Conservation (phyloP, 495 filamentous ascomycete species). For the Annulohypoxylon nitens region DNA sequence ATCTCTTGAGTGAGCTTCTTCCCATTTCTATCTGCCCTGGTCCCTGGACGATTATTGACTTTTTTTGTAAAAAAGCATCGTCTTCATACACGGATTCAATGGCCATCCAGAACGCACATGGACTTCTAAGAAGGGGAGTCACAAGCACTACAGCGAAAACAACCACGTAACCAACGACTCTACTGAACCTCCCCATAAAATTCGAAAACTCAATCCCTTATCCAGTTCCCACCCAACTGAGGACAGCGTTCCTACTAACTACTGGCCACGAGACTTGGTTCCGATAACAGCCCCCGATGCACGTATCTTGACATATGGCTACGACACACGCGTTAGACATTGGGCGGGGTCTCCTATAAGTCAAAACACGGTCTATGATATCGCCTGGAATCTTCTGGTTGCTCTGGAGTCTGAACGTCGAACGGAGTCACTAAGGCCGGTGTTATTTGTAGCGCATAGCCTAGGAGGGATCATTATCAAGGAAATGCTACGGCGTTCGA, state of each 20-base stretch:
- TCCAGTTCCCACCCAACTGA: not conserved
- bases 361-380: not conserved
- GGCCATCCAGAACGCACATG: not conserved
- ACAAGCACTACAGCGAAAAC: not conserved
- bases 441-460: not conserved
- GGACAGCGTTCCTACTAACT: not conserved
- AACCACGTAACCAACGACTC: not conserved
- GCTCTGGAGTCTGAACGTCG: not conserved
- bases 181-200: not conserved
- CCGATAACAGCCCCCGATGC: not conserved
- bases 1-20: not conserved
- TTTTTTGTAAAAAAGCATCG: not conserved
- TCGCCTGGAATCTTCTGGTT: not conserved
- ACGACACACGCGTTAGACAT: not conserved
- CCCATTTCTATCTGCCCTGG: not conserved
- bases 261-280: not conserved
- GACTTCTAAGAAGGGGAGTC: not conserved
- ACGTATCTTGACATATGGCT: not conserved
- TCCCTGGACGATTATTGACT: not conserved
- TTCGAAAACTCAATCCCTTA: not conserved
- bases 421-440: not conserved
- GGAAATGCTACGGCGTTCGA: not conserved
- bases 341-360: not conserved
- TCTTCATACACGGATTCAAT: not conserved
- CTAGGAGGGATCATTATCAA: not conserved